phyloP scores from a whole-genome alignment of 1,139 yeast genomes.

The Blastobotrys proliferans region DNA sequence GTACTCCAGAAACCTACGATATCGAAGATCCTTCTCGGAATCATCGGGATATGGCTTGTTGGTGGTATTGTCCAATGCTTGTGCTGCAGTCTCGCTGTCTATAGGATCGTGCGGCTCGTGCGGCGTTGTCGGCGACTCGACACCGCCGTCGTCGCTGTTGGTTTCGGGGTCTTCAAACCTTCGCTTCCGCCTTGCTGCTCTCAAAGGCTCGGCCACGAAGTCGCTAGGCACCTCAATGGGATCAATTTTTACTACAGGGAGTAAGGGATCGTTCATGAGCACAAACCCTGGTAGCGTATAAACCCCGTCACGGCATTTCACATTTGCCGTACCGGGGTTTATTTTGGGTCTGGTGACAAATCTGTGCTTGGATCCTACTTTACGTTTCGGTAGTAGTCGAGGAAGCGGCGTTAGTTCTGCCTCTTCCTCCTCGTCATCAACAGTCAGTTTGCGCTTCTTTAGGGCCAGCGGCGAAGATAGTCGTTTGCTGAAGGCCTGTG shows the following conservation, averaged over 20 bases:
- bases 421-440: constrained; percentile 19
- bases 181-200: neutral
- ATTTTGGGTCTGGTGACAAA: constrained; percentile 3
- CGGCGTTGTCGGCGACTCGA: neutral
- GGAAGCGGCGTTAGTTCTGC: constrained; percentile 2
- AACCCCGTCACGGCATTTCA: constrained; percentile 21
- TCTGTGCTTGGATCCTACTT: constrained; percentile 7
- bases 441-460: constrained; percentile 17
- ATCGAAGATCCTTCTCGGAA: constrained; percentile 2
- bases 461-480: too few relatives aligned
- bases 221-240: neutral
- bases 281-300: constrained; percentile 23
- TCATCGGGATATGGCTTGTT: constrained; percentile 7
- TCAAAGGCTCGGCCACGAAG: neutral
- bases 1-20: constrained; percentile 1
- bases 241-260: neutral
- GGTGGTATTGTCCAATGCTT: constrained; percentile 4
- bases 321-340: neutral
- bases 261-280: constrained; percentile 6
- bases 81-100: constrained; percentile 4
- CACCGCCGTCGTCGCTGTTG: neutral
- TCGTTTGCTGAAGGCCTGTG: constrained; percentile 8
- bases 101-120: neutral
- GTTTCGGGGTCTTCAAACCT: too few relatives aligned
- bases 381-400: neutral